A percentile compares a stretch with the other conserved stretches of the same genome.
Conservation (phyloP, 331 rosid species). For the Acacia pycnantha region DNA sequence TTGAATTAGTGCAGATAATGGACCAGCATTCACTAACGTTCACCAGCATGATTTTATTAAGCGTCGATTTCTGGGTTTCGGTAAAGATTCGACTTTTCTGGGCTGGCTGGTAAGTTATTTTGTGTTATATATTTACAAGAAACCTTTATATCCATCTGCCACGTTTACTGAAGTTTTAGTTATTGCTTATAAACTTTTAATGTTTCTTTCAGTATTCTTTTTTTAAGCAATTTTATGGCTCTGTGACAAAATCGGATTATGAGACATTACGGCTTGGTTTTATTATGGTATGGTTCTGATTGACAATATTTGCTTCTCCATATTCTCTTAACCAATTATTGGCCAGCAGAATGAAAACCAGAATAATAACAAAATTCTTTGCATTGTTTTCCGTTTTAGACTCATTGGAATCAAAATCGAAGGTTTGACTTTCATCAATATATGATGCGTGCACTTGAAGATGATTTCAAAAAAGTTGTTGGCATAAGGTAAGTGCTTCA, state of each 20-base stretch:
- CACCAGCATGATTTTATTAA: constrained; percentile 58
- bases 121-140: background rate
- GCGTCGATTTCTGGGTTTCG: constrained; percentile 58
- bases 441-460: constrained; percentile 84
- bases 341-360: background rate
- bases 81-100: constrained; percentile 46
- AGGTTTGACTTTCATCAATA: constrained; percentile 78
- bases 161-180: background rate
- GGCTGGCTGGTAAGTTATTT: constrained; percentile 71
- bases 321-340: background rate
- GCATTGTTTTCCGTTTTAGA: constrained; percentile 35
- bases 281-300: constrained; percentile 49
- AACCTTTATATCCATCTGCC: background rate
- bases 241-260: constrained; percentile 71
- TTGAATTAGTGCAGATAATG: constrained; percentile 42
- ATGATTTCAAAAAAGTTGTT: constrained; percentile 68
- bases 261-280: constrained; percentile 62
- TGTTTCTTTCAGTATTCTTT: constrained; percentile 57
- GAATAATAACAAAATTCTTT: constrained; percentile 18
- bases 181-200: constrained; percentile 9
- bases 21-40: constrained; percentile 50
- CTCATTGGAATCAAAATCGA: constrained; percentile 61
- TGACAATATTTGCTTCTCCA: background rate
- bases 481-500: constrained; percentile 59
- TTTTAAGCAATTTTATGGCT: constrained; percentile 69